phyloP scores from a whole-genome alignment of 352 stramenopile species.

The Thalassiosira mediterranea region DNA sequence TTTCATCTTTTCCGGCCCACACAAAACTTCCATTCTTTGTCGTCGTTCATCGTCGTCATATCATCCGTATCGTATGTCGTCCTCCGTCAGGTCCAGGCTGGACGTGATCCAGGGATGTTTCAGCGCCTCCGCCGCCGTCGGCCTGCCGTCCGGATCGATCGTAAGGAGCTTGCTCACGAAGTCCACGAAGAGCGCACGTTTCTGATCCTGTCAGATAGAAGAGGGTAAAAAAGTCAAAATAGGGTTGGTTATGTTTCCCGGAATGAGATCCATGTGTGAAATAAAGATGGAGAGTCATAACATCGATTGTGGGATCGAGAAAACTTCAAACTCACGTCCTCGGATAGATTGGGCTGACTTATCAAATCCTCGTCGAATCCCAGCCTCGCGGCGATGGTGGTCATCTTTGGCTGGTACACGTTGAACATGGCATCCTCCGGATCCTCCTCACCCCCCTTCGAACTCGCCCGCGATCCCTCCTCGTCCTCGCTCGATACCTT shows the following conservation, averaged over 20 bases:
- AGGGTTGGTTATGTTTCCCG: too few species aligned
- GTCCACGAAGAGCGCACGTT: constrained; percentile 72
- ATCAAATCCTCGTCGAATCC: constrained; percentile 75
- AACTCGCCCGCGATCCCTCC: constrained; percentile 29
- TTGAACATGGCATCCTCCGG: constrained; percentile 47
- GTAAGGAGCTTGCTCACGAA: constrained; percentile 81
- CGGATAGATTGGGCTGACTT: constrained; percentile 37
- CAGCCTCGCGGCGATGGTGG: constrained; percentile 64
- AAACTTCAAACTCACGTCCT: constrained; percentile 38
- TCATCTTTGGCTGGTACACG: constrained; percentile 81
- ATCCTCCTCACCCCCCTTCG: constrained; percentile 17
- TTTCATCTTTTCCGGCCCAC: too few species aligned
- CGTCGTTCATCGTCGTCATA: too few species aligned
- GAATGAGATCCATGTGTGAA: not conserved
- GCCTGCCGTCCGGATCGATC: constrained; percentile 74
- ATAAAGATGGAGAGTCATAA: not conserved
- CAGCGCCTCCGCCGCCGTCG: constrained; percentile 76
- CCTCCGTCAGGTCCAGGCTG: constrained; percentile 70
- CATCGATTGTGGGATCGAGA: constrained; percentile 1
- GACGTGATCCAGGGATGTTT: constrained; percentile 83
- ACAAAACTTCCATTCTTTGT: too few species aligned
- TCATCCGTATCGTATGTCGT: constrained; percentile 71
- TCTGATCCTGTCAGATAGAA: too few species aligned
- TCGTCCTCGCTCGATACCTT: constrained; percentile 60
- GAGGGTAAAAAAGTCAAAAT: not conserved